Percentiles rank a stretch among this genome's conserved stretches.
phyloP scores from a whole-genome alignment of 306 rosid species.

The Glycine latifolia region DNA sequence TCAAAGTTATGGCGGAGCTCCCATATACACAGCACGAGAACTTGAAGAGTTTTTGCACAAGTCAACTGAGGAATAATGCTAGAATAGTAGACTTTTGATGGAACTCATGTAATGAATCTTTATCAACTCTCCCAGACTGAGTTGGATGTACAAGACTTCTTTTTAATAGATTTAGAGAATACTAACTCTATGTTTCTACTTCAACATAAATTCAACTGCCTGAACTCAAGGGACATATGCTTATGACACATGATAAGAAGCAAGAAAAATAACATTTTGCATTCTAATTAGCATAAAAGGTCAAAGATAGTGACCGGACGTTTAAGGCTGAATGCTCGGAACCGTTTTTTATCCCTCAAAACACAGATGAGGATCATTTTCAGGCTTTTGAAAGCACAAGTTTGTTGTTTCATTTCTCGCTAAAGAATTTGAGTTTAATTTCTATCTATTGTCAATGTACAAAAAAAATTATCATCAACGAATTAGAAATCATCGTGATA shows the following conservation, averaged over 20 bases:
- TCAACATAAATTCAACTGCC: constrained; percentile 40
- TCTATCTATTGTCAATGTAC: background rate
- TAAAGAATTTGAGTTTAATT: background rate
- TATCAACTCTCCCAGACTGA: constrained; percentile 41
- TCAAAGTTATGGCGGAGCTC: constrained; percentile 44
- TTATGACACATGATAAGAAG: constrained; percentile 49
- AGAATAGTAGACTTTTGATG: constrained; percentile 47
- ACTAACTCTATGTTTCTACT: constrained; percentile 49
- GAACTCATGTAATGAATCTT: constrained; percentile 52
- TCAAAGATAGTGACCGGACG: constrained; percentile 34
- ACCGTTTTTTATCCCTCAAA: background rate
- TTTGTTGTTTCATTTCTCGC: background rate
- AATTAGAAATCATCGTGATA: background rate
- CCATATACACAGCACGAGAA: constrained; percentile 46
- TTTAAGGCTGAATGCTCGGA: constrained; percentile 17
- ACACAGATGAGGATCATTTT: background rate
- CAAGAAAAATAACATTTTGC: constrained; percentile 29
- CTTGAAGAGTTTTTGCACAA: constrained; percentile 61
- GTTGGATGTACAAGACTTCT: constrained; percentile 46
- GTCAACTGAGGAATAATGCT: constrained; percentile 64
- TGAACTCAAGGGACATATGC: constrained; percentile 38
- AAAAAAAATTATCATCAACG: background rate
- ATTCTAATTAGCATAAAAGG: constrained; percentile 37
- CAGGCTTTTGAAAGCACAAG: constrained; percentile 29
- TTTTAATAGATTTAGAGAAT: constrained; percentile 32